These are phyloP conservation scores for Boeremia exigua DNA, from an alignment of 2,329 filamentous ascomycete genomes.

Conservation along the genomic window DNA sequence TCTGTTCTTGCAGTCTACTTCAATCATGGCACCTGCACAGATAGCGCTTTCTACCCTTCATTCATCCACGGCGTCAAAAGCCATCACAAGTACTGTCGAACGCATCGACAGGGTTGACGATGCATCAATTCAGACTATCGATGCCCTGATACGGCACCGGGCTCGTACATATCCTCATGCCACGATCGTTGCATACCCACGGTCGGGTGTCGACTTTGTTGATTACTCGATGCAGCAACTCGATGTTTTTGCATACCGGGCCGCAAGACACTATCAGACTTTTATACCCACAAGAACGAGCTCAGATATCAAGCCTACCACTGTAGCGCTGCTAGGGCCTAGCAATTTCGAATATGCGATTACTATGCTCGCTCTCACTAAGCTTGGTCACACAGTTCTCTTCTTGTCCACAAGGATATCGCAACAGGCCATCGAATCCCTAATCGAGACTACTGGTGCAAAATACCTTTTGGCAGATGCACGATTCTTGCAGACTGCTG, in stretches of 20 bases:
- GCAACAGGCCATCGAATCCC: conserved; percentile 56
- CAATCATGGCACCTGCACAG: conserved; percentile 28
- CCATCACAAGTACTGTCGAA: neutral
- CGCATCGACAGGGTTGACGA: conserved; percentile 2
- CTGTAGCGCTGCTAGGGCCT: conserved; percentile 59
- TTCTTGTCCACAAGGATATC: conserved; percentile 63
- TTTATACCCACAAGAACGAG: conserved; percentile 26
- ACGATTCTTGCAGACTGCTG: conserved; percentile 45
- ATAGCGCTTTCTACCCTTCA: conserved; percentile 20
- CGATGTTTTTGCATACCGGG: conserved; percentile 48
- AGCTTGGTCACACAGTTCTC: conserved; percentile 62
- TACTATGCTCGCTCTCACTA: conserved; percentile 60
- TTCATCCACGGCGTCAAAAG: conserved; percentile 2
- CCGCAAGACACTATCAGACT: conserved; percentile 29
- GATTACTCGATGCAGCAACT: conserved; percentile 57
- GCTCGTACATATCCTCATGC: conserved; percentile 44
- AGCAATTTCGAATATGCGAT: conserved; percentile 64
- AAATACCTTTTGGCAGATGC: conserved; percentile 29
- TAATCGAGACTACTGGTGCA: conserved; percentile 42
- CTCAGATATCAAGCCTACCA: conserved; percentile 24
- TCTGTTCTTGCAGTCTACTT: neutral
- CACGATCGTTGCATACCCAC: conserved; percentile 54
- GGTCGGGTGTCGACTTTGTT: conserved; percentile 52
- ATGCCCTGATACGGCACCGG: conserved; percentile 49
- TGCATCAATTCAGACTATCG: conserved; percentile 40